Evolutionary conservation across 1,139 yeast species (phyloP), one percentile per base, ranked within the genome.

Genomic region (Magnusiomyces magnusii): DNA sequence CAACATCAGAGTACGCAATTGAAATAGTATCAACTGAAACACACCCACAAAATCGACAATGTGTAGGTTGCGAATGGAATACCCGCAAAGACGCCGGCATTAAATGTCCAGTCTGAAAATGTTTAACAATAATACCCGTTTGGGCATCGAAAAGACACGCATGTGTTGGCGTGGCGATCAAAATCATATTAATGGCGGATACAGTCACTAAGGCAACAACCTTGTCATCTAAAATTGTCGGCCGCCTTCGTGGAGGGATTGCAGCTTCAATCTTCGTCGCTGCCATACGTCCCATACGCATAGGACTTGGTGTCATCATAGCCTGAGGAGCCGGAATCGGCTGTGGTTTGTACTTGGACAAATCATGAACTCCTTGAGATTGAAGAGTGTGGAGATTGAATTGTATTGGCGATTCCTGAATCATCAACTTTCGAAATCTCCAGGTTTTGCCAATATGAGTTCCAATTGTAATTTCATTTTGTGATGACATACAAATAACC

Each of bases 41-140:
- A 75, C 95, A 86, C 1, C 97, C 97, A 75, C 97, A 90, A 71
- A 90, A 90, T 60, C 87, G 80, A 72, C 97, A 90, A 73, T 90
- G 96, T 0, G 90, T 85, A 2, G 96, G 95, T 65, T 85, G 90
- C 55, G 86, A 85, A 69, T 89, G 96, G 61, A 89, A 83, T 0
- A 86, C 93, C 60, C 79, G 76, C 62, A 89, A 78, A 0, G 86
- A 71, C 1, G 80, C 80, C 1, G 82, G 81, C 65, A 82, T 83
- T 73, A 84, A 85, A 55, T 81, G 80, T 0, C 87, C 89, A 55
- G 89, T 80, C 52, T 77, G 71, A 71, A 79, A 83, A 68, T 71
- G 79, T 68, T 76, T 82, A 69, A 78, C 80, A 62, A 74, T 77
- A 59, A 84, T 82, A 2, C 96, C 96, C 0, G 91, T 83, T 68